Evolutionary conservation across 129 eudicot species (phyloP), one percentile per base, ranked within the genome.

Genomic region (Flaveria sonorensis): DNA sequence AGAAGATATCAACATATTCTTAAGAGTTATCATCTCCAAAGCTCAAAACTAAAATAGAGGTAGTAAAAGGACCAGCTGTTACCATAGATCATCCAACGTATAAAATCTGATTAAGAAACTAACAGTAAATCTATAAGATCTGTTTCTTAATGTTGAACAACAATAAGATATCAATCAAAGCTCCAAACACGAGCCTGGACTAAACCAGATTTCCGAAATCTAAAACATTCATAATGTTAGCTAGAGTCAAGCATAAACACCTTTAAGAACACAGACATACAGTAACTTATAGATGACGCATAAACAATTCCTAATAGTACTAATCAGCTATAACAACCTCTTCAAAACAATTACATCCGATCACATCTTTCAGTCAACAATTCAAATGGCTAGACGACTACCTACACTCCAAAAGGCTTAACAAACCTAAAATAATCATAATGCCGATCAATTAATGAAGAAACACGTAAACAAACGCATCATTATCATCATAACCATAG

Each of bases 161-260:
- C 28, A 51, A 9, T 18, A 36, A 50, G 51, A 46, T 62, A 75
- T 62, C 72, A 62, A 62, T n/a, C 18, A 4, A 67, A 76, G 56
- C 42, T 77, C 75, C 74, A 67, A 55, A 66, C 73, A 67, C 45
- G 23, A 77, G 65, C 30, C 55, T 12, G 30, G 36, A 9, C 40
- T 70, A 55, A 20, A 42, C 9, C 36, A 52, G 55, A 47, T 75
- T 18, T 65, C 65, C 65, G 53, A 67, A 56, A 67, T 39, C 51
- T 57, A 65, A 36, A 36, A 24, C 18, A 50, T 70, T 59, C 16
- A 63, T 28, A 70, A 46, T 12, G 18, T 46, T 48, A 11, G 15
- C 30, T 57, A 16, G 20, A 42, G 26, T 59, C 20, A 46, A 78
- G 63, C 20, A 78, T 43, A 26, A 70, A 68, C 57, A 55, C 47